Evolutionary conservation across 345 rosid genomes (phyloP).

Genomic region (Gossypium australe): DNA sequence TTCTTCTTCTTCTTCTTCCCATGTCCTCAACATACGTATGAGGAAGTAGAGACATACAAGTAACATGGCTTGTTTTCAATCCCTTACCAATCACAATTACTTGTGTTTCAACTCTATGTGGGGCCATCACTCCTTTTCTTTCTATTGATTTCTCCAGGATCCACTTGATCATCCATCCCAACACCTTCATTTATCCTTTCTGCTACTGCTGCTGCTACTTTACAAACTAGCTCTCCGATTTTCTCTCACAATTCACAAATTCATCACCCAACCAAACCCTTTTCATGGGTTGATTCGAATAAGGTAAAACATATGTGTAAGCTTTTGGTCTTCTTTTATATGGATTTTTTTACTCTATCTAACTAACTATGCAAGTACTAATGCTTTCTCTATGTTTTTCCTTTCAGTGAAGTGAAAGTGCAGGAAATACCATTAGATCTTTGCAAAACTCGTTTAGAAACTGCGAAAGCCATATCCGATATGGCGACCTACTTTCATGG

Average conservation of each 20-base stretch:
- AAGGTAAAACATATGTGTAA: neutral
- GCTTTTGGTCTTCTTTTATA: neutral
- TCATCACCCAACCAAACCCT: neutral
- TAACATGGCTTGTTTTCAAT: conserved; percentile 6
- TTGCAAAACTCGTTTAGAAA: neutral
- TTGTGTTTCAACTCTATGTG: neutral
- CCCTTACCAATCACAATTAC: neutral
- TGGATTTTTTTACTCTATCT: too few species aligned
- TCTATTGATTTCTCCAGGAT: conserved; percentile 17
- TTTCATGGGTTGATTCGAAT: conserved; percentile 23
- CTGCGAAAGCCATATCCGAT: conserved; percentile 10
- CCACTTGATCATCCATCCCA: conserved; percentile 14
- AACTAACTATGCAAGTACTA: neutral
- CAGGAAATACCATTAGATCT: conserved; percentile 11
- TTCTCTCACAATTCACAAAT: neutral
- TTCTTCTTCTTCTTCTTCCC: neutral
- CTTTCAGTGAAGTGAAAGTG: conserved; percentile 23
- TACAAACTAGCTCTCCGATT: neutral
- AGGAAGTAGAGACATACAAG: neutral
- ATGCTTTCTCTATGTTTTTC: neutral
- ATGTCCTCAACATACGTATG: neutral
- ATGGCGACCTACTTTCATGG: conserved; percentile 87
- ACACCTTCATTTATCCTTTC: neutral
- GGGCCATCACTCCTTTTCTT: conserved; percentile 4
- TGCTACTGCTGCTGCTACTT: neutral